phyloP scores from a whole-genome alignment of 1,139 yeast genomes.

The Suhomyces atakaporum region DNA sequence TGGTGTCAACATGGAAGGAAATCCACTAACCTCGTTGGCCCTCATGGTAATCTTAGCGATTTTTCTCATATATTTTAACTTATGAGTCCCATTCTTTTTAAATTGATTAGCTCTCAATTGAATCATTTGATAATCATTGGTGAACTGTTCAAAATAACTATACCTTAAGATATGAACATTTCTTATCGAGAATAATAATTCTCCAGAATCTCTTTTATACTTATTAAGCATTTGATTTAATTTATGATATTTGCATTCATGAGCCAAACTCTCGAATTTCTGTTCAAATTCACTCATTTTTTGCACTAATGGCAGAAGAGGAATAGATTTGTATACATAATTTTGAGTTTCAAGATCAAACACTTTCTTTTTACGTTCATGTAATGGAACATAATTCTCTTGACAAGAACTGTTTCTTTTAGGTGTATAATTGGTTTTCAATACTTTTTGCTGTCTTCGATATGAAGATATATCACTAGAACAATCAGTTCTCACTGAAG shows the following conservation, averaged over 20 bases:
- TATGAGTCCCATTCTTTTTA: constrained; percentile 14
- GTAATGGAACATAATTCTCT: constrained; percentile 9
- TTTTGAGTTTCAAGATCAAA: constrained; percentile 18
- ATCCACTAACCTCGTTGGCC: constrained; percentile 2
- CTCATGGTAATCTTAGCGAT: constrained; percentile 12
- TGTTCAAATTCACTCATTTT: constrained; percentile 21
- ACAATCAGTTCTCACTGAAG: constrained; percentile 8
- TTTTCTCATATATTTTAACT: constrained; percentile 23
- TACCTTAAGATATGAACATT: constrained; percentile 28
- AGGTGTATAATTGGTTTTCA: neutral
- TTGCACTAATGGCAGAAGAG: constrained; percentile 18
- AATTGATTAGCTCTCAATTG: constrained; percentile 12
- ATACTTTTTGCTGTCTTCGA: neutral
- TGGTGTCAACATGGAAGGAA: constrained; percentile 5
- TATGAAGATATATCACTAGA: constrained; percentile 7
- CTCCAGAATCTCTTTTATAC: constrained; percentile 16
- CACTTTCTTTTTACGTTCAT: constrained; percentile 17
- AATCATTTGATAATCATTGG: constrained; percentile 15
- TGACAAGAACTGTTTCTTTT: neutral
- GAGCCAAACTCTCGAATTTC: constrained; percentile 13
- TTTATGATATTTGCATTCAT: constrained; percentile 19
- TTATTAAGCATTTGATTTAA: constrained; percentile 23
- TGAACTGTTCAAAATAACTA: constrained; percentile 28
- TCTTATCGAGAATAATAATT: constrained; percentile 20
- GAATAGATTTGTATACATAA: constrained; percentile 15